Conservation (phyloP, 2,329 filamentous ascomycete genomes). For the Penicillium griseofulvum region DNA sequence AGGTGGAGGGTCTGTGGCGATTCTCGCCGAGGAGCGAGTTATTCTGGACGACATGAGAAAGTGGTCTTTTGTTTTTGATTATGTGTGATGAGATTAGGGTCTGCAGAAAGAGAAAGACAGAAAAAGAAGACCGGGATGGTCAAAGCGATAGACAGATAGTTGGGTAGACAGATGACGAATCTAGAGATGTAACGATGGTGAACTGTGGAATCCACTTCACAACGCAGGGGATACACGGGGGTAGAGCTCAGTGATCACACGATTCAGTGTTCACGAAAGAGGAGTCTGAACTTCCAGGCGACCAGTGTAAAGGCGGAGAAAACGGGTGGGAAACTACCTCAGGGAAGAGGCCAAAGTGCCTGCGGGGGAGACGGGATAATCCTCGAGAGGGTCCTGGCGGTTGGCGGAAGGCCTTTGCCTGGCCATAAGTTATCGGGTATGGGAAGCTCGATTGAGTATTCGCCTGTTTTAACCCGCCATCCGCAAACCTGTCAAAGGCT, state of each 20-base stretch:
- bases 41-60: conserved; percentile 95
- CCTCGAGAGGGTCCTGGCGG: conserved; percentile 45
- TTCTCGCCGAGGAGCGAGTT: conserved; percentile 90
- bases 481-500: conserved; percentile 28
- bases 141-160: conserved; percentile 7
- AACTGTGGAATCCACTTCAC: not conserved
- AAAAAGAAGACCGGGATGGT: conserved; percentile 3
- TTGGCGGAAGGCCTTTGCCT: conserved; percentile 46
- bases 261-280: not conserved
- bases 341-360: conserved; percentile 30
- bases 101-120: conserved; percentile 8
- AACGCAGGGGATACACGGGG: not conserved
- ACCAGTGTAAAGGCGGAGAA: conserved; percentile 8
- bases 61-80: conserved; percentile 32
- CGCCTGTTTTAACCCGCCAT: conserved; percentile 45
- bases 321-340: conserved; percentile 37
- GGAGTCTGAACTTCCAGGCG: not conserved
- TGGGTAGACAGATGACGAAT: conserved; percentile 11
- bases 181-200: not conserved
- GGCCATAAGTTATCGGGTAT: conserved; percentile 47
- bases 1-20: conserved; percentile 64
- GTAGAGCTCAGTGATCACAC: not conserved
- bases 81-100: conserved; percentile 8
- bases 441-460: conserved; percentile 32
- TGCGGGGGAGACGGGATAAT: conserved; percentile 35